Conservation (phyloP, 1,139 yeast species). For the Geotrichum carabidarum region DNA sequence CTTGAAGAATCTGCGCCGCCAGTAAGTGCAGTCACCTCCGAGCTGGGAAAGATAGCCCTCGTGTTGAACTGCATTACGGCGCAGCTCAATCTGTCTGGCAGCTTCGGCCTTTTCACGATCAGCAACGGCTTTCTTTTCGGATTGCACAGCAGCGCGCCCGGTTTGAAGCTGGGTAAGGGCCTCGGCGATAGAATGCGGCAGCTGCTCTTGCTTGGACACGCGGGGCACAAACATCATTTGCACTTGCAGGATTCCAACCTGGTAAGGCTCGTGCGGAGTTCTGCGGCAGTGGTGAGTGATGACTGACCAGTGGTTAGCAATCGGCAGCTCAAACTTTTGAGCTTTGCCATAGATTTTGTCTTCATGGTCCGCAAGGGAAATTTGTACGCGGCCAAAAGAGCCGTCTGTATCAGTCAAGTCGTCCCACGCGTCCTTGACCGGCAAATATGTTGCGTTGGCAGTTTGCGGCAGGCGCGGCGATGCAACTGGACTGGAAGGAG, state of each 20-base stretch:
- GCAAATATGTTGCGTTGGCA: neutral
- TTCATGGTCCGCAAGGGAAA: constrained; percentile 58
- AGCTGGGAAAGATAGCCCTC: constrained; percentile 68
- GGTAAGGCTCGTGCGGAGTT: constrained; percentile 46
- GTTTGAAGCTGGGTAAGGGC: constrained; percentile 41
- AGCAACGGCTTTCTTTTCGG: neutral
- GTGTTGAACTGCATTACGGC: constrained; percentile 6
- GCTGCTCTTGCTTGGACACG: constrained; percentile 43
- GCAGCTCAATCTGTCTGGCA: constrained; percentile 19
- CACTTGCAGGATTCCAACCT: constrained; percentile 58
- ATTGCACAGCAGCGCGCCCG: constrained; percentile 22
- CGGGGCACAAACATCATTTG: constrained; percentile 68
- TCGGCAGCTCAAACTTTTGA: constrained; percentile 50
- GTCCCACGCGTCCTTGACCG: constrained; percentile 12
- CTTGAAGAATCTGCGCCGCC: constrained; percentile 60
- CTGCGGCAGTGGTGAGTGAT: constrained; percentile 9
- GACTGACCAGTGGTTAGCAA: constrained; percentile 77
- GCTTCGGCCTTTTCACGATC: constrained; percentile 20
- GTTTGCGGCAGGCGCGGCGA: neutral
- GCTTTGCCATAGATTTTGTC: constrained; percentile 51
- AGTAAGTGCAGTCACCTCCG: constrained; percentile 67
- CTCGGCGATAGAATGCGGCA: constrained; percentile 51
- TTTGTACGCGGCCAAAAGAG: constrained; percentile 72
- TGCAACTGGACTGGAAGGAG: neutral
- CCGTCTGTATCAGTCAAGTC: constrained; percentile 63